Evolutionary conservation across 345 rosid genomes (phyloP).

Genomic region (Excoecaria agallocha): DNA sequence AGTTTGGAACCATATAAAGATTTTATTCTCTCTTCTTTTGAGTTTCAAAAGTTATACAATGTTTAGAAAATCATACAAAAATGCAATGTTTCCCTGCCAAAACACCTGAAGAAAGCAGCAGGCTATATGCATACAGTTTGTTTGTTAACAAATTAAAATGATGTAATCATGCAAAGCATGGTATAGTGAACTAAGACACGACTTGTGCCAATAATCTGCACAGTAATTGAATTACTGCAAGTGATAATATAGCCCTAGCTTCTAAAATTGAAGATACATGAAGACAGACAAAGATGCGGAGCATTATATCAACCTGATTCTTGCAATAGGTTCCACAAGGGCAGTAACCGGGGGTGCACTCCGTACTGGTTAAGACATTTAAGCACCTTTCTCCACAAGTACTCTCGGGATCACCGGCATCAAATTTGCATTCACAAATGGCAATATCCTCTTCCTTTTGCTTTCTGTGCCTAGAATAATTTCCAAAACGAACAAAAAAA

Average conservation of each 20-base stretch:
- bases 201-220: not conserved
- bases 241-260: not conserved
- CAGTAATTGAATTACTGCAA: not conserved
- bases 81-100: not conserved
- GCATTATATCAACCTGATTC: conserved; percentile 58
- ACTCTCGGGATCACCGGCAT: conserved; percentile 64
- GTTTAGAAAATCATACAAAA: not conserved
- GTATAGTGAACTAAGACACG: not conserved
- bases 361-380: conserved; percentile 84
- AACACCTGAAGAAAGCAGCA: not conserved
- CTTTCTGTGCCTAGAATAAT: conserved; percentile 63
- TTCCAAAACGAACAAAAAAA: conserved; percentile 4
- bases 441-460: conserved; percentile 95
- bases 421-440: conserved; percentile 71
- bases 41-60: not conserved
- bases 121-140: not conserved
- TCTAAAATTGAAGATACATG: not conserved
- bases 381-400: conserved; percentile 86
- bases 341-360: conserved; percentile 84
- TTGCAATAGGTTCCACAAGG: conserved; percentile 69
- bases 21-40: not conserved
- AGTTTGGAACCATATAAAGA: not conserved
- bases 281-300: not conserved
- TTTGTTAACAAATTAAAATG: not conserved
- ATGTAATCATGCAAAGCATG: not conserved